Evolutionary conservation across 2,329 filamentous ascomycete genomes (phyloP), one percentile per base, ranked within the genome.

Genomic region (Dactylellina haptotyla): DNA sequence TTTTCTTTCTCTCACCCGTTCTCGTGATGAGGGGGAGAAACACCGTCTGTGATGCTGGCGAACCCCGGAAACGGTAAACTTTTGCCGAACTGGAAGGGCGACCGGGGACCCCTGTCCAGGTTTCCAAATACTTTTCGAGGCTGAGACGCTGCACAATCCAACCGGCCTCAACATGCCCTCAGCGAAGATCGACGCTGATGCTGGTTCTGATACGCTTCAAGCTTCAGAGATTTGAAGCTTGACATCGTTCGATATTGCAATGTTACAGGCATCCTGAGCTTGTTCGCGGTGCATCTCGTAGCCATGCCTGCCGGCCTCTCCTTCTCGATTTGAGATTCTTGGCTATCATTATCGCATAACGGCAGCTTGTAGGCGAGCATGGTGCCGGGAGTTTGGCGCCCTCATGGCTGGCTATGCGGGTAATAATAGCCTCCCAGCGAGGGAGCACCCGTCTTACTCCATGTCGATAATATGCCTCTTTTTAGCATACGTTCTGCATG

Each of bases 91-190:
- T 56, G 18, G 54, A 23, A 25, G 39, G 45, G 37, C 25, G 34
- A 48, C 69, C 48, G 48, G 69, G 69, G 56, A 56, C 69, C 69
- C 69, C 61, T 73, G 69, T 48, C 45, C 54, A 48, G 20, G 56
- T 73, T 73, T 73, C 69, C 69, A 73, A 73, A 73, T 73, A 73
- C 69, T 61, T 39, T 57, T 58, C 56, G 69, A 73, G 69, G 69
- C 69, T 73, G 69, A 73, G 69, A 66, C 43, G 66, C 58, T 28
- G 26, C 12, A 5, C 43, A 23, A 46, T 46, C 18, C 43, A 46
- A 46, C 14, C 23, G n/a, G 28, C 45, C 25, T 2, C 23, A 6
- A 8, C 9, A 50, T 9, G 8, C 16, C 18, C 4, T 4, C 12
- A 8, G n/a, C n/a, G n/a, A n/a, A n/a, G n/a, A 45, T 16, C 4